Base-by-base conservation (phyloP, 2,329 filamentous ascomycete species). In the Ampelomyces quisqualis region DNA sequence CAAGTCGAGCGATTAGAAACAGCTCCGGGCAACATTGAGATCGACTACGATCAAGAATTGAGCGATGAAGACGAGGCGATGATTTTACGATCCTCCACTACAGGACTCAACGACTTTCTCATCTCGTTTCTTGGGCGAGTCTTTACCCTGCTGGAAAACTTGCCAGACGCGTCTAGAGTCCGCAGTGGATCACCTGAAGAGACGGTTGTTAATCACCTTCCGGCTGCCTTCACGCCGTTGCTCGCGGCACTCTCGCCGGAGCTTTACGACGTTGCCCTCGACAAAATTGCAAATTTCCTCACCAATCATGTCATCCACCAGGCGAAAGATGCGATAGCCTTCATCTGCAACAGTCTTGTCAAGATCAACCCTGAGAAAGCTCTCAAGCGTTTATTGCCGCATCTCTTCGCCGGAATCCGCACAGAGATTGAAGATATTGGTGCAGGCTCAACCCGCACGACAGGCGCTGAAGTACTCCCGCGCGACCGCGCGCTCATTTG, bases 341-440 rank as follows among this genome's bases (percentile, higher is more conserved):
- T 95, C 78, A 97, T 97, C 38, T 88, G 91, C 70, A 97, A 96
- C 68, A 88, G 89, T 0, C 77, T 98, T 17, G 95, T 93, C 77
- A 97, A 97, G 70, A 89, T 95, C 54, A 88, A 94, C 56, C 90
- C 94, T 0, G 84, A 91, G 64, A 96, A 96, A 72, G 90, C 93
- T 0, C 76, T 98, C 35, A 93, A 90, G 64, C 82, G 89, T 10
- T 86, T 98, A 40, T 78, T 98, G 21, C 93, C 93, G 1, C 89
- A 95, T 74, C 77, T 97, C 38, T 86, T 95, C 35, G 80, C 88
- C 64, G 90, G 88, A 41, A 98, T 98, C 52, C 87, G 90, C 48
- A 95, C 89, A 46, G 93, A 98, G 68, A 98, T 98, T 53, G 90
- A 95, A 60, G 88, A 91, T 67, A 98, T 97, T 64, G 88, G 91